Percentiles rank a stretch among this genome's conserved stretches.
These are phyloP conservation scores for Kwoniella dendrophila DNA, from an alignment of 768 basidiomycete genomes.

Conservation along the genomic window DNA sequence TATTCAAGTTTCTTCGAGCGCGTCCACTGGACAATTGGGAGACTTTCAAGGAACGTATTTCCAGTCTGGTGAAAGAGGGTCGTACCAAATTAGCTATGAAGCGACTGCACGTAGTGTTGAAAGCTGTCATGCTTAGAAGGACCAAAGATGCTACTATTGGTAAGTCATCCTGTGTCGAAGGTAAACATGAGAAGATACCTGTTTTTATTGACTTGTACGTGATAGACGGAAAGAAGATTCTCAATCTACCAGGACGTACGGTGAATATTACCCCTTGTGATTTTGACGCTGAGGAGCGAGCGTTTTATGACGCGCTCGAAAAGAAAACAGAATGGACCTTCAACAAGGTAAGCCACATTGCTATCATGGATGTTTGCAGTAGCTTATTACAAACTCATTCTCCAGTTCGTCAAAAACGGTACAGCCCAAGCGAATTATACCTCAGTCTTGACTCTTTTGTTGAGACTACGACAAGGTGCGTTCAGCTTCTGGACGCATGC, in stretches of 20 bases:
- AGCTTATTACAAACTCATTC: background rate
- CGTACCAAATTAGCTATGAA: slow-evolving; percentile 71
- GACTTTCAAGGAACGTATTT: slow-evolving; percentile 76
- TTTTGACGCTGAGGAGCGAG: slow-evolving; percentile 74
- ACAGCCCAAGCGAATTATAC: slow-evolving; percentile 56
- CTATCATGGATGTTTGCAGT: background rate
- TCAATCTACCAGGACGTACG: slow-evolving; percentile 74
- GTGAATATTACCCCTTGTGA: slow-evolving; percentile 73
- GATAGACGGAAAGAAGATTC: slow-evolving; percentile 77
- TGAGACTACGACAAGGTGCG: slow-evolving; percentile 86
- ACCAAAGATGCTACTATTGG: slow-evolving; percentile 63
- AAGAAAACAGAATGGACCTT: slow-evolving; percentile 62
- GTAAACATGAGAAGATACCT: slow-evolving; percentile 56
- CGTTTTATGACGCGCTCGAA: slow-evolving; percentile 76
- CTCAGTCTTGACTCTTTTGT: slow-evolving; percentile 56
- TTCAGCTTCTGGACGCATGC: slow-evolving; percentile 16
- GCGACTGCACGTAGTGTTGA: slow-evolving; percentile 79
- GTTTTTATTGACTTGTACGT: slow-evolving; percentile 16
- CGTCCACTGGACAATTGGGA: slow-evolving; percentile 78
- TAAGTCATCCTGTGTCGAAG: slow-evolving; percentile 22
- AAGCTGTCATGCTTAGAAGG: slow-evolving; percentile 85
- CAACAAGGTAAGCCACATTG: slow-evolving; percentile 60
- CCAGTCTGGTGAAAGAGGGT: slow-evolving; percentile 74
- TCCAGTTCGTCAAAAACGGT: slow-evolving; percentile 50
- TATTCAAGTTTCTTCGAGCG: slow-evolving; percentile 80